Base-by-base conservation (phyloP, 2,329 filamentous ascomycete genomes). In the Myriosclerotinia curreyana region DNA sequence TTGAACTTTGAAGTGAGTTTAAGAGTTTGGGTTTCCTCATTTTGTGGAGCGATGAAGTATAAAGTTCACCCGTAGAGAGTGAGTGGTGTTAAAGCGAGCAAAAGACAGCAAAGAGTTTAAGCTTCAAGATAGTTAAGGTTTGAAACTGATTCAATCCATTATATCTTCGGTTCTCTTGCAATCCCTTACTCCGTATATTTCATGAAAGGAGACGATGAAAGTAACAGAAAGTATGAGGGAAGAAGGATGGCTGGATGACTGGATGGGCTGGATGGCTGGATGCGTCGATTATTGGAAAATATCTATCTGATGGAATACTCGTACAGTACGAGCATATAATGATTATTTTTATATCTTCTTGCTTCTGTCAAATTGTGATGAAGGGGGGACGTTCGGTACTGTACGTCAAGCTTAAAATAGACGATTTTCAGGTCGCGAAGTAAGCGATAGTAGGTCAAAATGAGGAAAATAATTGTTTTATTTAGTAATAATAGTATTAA, bases 101-200 rank as follows among this genome's bases (percentile, higher is more conserved):
- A 58, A 22, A 58, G 14, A 20, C 40, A 22, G 20, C 28, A 22
- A 17, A 17, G 34, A 9, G 25, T n/a, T 14, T 7, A 28, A 42
- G 36, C 28, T 58, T 58, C 28, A 34, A 12, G n/a, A 44, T 46
- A 15, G 40, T 11, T 11, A 20, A 34, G n/a, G 31, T 48, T 36
- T 58, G 54, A 58, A 56, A 56, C 54, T 58, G 28, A 34, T 46
- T 58, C 54, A 46, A 46, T n/a, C 28, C 40, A 46, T 15, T 25
- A n/a, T n/a, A n/a, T 48, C 31, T 34, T 58, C 8, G 55, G 20
- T 48, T 36, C 20, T 36, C 28, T 22, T 17, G 34, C 38, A 48
- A 25, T 48, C 40, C 55, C 60, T 62, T 34, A 49, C 60, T 50
- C 44, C 22, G 38, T 53, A 5, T 53, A 62, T 46, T 46, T 62